Evolutionary conservation across 306 rosid genomes (phyloP), one percentile per base, ranked within the genome.

Genomic region (Leucaena leucocephala): DNA sequence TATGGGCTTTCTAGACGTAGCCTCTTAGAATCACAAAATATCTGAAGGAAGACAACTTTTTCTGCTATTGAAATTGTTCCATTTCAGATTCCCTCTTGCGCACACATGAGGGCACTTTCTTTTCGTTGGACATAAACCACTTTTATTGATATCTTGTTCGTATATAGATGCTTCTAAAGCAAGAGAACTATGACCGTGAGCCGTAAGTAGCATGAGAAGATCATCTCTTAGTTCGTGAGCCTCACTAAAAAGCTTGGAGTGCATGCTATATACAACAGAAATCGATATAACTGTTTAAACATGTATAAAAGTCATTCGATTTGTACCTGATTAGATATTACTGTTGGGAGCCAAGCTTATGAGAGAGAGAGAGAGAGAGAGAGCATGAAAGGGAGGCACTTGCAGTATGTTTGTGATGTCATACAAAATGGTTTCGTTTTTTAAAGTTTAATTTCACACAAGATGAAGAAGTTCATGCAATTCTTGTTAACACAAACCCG

Each of bases 381-480:
- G 57, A n/a, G 72, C 15, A 78, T 55, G 74, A 82, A 61, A 68
- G 27, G 46, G 45, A 78, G 69, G 83, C 81, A 79, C 80, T 82
- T 82, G 86, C 78, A 81, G 78, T 73, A 85, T 83, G 83, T 68
- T 80, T 81, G 87, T 85, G 87, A 88, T 88, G 91, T 88, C 87
- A 88, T 81, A 69, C 88, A 84, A 90, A 90, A 82, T 88, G 59
- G 88, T 75, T 57, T 77, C 33, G 2, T n/a, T 78, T 74, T 17
- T 38, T 0, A 19, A 8, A 67, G 48, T 84, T 55, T n/a, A 2
- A 78, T 75, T 82, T 81, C 67, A 42, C 80, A 87, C 76, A 84
- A 88, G 88, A 81, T 81, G 89, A 85, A 85, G 79, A 27, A 27
- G 68, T 83, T 89, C 97, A 92, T 94, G 98, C 96, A 92, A 86